Percentiles rank a stretch among this genome's conserved stretches.
Conservation (phyloP, 2,329 filamentous ascomycete species). For the Claviceps cyperi region DNA sequence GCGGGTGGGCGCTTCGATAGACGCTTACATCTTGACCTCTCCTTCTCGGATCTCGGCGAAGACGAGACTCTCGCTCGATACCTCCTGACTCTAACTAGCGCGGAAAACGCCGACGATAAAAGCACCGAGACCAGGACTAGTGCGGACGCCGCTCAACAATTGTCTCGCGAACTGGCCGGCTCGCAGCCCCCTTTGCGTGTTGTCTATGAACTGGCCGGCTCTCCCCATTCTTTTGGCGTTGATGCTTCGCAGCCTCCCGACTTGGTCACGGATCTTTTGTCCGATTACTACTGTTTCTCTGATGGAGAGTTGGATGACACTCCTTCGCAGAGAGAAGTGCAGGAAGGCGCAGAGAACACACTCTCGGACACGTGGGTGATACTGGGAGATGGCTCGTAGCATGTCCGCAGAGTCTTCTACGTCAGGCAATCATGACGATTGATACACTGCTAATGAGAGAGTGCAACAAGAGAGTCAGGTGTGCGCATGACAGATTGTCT, state of each 20-base stretch:
- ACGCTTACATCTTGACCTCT: constrained; percentile 24
- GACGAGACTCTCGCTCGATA: constrained; percentile 25
- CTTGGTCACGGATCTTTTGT: constrained; percentile 18
- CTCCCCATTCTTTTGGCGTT: constrained; percentile 19
- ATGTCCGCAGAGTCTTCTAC: constrained; percentile 15
- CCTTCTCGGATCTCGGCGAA: constrained; percentile 27
- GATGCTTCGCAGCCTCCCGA: constrained; percentile 23
- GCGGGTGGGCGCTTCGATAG: constrained; percentile 7
- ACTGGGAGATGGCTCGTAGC: constrained; percentile 32
- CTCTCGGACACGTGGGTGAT: constrained; percentile 26
- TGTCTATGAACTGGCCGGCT: constrained; percentile 24
- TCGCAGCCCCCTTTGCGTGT: constrained; percentile 21
- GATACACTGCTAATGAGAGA: constrained; percentile 4
- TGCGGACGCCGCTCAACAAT: constrained; percentile 7
- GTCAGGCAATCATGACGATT: no score
- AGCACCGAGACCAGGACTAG: constrained; percentile 6
- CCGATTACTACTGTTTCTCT: constrained; percentile 24
- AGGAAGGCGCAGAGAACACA: constrained; percentile 14
- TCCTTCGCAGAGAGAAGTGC: constrained; percentile 18
- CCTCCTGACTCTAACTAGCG: constrained; percentile 13
- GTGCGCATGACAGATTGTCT: no score
- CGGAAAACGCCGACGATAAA: constrained; percentile 7
- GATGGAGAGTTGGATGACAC: constrained; percentile 20
- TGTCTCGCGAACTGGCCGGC: constrained; percentile 6
- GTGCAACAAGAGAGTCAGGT: no score